These are phyloP conservation scores for Microcyclospora tardicrescens DNA, from an alignment of 2,329 filamentous ascomycete genomes.

Conservation along the genomic window DNA sequence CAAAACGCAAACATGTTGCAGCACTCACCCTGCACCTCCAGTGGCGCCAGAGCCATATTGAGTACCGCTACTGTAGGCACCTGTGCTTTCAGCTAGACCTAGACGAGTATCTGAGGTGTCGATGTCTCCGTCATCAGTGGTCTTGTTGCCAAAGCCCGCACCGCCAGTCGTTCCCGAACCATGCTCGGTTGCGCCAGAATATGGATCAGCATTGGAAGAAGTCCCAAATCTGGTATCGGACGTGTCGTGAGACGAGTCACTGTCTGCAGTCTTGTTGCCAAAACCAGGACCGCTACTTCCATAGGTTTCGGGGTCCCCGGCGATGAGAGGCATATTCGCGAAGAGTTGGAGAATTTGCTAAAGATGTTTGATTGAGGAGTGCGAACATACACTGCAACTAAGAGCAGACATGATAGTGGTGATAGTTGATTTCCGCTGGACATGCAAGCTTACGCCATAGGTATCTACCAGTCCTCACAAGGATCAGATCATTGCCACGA, in stretches of 20 bases:
- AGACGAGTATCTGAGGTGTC: too few relatives aligned
- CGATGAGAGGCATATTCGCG: slow-evolving; percentile 1
- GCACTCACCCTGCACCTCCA: slow-evolving; percentile 4
- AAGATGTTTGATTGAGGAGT: too few relatives aligned
- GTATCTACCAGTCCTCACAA: not conserved
- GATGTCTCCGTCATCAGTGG: not conserved
- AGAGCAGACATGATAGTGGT: too few relatives aligned
- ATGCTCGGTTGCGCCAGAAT: slow-evolving; percentile 4
- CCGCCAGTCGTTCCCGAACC: slow-evolving; percentile 7
- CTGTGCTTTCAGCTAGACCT: too few relatives aligned
- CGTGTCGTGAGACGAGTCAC: slow-evolving; percentile 1
- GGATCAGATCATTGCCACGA: too few relatives aligned
- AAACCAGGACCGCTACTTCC: slow-evolving; percentile 1
- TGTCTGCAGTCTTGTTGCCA: slow-evolving; percentile 2
- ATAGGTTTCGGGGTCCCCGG: not conserved
- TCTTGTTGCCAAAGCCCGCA: slow-evolving; percentile 3
- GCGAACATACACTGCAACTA: too few relatives aligned
- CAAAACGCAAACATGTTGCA: not conserved
- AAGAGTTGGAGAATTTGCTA: too few relatives aligned
- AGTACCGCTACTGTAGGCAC: slow-evolving; percentile 2
- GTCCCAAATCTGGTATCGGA: not conserved
- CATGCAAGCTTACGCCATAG: slow-evolving; percentile 5
- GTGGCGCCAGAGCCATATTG: slow-evolving; percentile 6
- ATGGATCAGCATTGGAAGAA: not conserved
- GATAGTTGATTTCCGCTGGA: too few relatives aligned